phyloP scores from a whole-genome alignment of 805 yeast genomes.

The Candida odintsovae region DNA sequence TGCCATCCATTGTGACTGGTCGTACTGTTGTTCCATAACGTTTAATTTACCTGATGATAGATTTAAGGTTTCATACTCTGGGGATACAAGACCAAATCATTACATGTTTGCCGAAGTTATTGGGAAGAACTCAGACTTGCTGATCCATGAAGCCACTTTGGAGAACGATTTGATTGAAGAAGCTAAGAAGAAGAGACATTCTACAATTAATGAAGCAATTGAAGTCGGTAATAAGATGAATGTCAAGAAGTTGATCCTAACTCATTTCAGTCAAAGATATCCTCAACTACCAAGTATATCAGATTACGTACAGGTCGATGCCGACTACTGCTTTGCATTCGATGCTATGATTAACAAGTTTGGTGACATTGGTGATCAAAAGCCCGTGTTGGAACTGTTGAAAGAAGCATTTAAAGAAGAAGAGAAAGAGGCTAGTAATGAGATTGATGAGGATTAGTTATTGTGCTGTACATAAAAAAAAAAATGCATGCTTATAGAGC shows the following conservation, averaged over 20 bases:
- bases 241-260: slow-evolving; percentile 64
- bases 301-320: slow-evolving; percentile 22
- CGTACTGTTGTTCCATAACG: slow-evolving; percentile 62
- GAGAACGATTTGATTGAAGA: slow-evolving; percentile 74
- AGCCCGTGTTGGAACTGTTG: slow-evolving; percentile 22
- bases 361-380: slow-evolving; percentile 37
- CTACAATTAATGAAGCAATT: slow-evolving; percentile 86
- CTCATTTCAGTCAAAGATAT: slow-evolving; percentile 92
- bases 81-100: slow-evolving; percentile 85
- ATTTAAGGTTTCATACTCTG: slow-evolving; percentile 82
- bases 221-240: slow-evolving; percentile 64
- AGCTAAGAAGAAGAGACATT: slow-evolving; percentile 77
- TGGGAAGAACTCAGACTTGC: slow-evolving; percentile 62
- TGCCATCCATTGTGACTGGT: slow-evolving; percentile 80
- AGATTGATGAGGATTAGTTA: slow-evolving; percentile 6
- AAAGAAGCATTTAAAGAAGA: slow-evolving; percentile 27
- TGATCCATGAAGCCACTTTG: slow-evolving; percentile 91
- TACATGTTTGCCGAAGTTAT: slow-evolving; percentile 49
- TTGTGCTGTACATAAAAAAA: neutral
- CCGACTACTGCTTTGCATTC: slow-evolving; percentile 48
- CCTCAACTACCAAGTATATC: slow-evolving; percentile 45
- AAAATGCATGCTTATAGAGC: neutral
- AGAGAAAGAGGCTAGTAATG: slow-evolving; percentile 18
- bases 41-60: slow-evolving; percentile 29
- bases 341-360: slow-evolving; percentile 56